Evolutionary conservation across 192 early-diverging fungal genomes (phyloP).

Genomic region (Podila minutissima): DNA sequence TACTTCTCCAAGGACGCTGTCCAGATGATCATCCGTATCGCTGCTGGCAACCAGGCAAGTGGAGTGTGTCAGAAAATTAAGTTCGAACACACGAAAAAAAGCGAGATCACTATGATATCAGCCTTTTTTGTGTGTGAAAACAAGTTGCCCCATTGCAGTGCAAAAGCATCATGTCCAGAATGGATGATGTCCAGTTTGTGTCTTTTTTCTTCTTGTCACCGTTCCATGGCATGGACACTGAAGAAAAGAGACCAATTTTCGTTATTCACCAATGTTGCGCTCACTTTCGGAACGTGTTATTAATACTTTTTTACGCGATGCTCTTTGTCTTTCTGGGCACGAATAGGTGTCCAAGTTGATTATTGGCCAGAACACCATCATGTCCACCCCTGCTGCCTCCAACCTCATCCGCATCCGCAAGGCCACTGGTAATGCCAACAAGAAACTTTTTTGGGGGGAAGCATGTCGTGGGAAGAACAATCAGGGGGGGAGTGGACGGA

Average conservation of each 20-base stretch:
- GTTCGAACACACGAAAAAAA: too few relatives aligned
- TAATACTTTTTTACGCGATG: not conserved
- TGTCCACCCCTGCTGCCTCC: slow-evolving; percentile 96
- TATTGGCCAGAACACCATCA: slow-evolving; percentile 91
- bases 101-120: not conserved
- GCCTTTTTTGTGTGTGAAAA: not conserved
- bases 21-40: slow-evolving; percentile 88
- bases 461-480: too few relatives aligned
- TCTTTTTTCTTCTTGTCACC: too few relatives aligned
- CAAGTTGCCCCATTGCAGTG: not conserved
- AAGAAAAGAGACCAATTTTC: too few relatives aligned
- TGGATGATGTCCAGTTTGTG: too few relatives aligned
- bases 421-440: slow-evolving; percentile 72
- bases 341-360: slow-evolving; percentile 82
- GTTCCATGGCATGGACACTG: too few relatives aligned
- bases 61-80: not conserved
- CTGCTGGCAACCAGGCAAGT: slow-evolving; percentile 83
- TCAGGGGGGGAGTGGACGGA: too few relatives aligned
- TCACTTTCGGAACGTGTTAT: not conserved
- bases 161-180: too few relatives aligned
- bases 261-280: too few relatives aligned
- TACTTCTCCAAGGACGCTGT: slow-evolving; percentile 87
- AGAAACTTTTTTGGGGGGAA: too few relatives aligned
- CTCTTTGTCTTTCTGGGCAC: not conserved
- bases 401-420: slow-evolving; percentile 89